phyloP scores from a whole-genome alignment of 495 filamentous ascomycete species.

The Hyaloscypha variabilis region DNA sequence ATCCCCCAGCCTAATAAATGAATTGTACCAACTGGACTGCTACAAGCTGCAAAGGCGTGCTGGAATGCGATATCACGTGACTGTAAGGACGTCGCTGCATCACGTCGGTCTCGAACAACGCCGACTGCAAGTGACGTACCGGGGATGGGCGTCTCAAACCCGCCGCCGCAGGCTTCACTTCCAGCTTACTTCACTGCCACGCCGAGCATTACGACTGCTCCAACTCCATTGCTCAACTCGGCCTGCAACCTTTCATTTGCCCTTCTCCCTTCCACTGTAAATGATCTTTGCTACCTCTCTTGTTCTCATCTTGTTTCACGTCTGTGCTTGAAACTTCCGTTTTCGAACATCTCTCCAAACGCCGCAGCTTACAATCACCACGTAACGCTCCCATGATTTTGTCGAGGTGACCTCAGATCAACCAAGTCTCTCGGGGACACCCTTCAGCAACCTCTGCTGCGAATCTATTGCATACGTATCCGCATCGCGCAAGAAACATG shows the following conservation, averaged over 20 bases:
- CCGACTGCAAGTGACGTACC: neutral
- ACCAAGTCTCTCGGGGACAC: neutral
- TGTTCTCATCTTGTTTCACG: slow-evolving; percentile 20
- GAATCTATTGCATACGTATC: neutral
- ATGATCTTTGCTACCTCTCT: neutral
- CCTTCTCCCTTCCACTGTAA: neutral
- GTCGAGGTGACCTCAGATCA: slow-evolving; percentile 1
- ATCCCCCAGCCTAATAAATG: too few relatives aligned
- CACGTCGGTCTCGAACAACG: neutral
- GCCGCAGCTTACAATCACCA: neutral
- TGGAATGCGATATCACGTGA: neutral
- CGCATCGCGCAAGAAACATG: slow-evolving; percentile 36
- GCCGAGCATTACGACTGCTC: neutral
- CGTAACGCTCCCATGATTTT: neutral
- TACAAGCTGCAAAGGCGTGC: too few relatives aligned
- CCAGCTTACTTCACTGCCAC: neutral
- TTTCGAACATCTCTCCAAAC: neutral
- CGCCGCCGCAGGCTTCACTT: neutral
- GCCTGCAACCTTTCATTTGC: neutral
- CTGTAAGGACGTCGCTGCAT: neutral
- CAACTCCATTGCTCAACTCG: neutral
- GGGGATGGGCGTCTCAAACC: neutral
- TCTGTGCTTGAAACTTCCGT: neutral
- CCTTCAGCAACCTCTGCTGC: neutral
- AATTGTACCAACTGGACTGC: too few relatives aligned